These are phyloP conservation scores for Carallia pectinifolia DNA, from an alignment of 345 rosid genomes.

Conservation along the genomic window DNA sequence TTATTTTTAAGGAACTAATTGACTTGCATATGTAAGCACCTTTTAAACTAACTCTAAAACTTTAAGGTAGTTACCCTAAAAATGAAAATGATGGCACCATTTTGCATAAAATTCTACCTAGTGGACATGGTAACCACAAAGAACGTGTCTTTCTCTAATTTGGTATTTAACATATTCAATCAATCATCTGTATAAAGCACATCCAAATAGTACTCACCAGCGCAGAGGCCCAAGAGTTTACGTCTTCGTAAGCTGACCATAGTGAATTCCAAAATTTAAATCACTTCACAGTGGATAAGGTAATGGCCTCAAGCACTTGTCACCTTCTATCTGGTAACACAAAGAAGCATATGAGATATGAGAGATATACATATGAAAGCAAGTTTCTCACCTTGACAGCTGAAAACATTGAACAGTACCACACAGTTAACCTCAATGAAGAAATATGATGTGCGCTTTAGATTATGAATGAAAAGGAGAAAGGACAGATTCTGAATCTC, in stretches of 20 bases:
- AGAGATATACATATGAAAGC: background rate
- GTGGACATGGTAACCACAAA: background rate
- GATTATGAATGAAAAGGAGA: too few species aligned
- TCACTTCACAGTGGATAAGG: conserved; percentile 19
- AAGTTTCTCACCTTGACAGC: background rate
- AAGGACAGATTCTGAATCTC: too few species aligned
- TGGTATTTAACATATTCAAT: conserved; percentile 9
- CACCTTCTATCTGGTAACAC: conserved; percentile 24
- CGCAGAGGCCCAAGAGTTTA: conserved; percentile 79
- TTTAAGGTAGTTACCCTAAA: background rate
- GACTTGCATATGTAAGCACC: background rate
- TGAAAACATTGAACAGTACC: background rate
- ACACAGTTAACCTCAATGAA: too few species aligned
- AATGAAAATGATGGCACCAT: too few species aligned
- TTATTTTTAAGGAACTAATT: background rate
- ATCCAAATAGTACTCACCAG: conserved; percentile 52
- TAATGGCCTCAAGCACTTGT: conserved; percentile 9
- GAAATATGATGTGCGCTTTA: too few species aligned
- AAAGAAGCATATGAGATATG: background rate
- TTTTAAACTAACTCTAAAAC: background rate
- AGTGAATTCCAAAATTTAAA: conserved; percentile 18
- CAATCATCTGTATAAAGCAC: conserved; percentile 8
- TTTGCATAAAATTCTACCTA: background rate
- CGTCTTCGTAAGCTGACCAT: conserved; percentile 98
- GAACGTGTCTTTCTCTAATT: background rate